Evolutionary conservation across 2,329 filamentous ascomycete genomes (phyloP), one percentile per base, ranked within the genome.

Genomic region (Phaeosphaeriaceae sp.): DNA sequence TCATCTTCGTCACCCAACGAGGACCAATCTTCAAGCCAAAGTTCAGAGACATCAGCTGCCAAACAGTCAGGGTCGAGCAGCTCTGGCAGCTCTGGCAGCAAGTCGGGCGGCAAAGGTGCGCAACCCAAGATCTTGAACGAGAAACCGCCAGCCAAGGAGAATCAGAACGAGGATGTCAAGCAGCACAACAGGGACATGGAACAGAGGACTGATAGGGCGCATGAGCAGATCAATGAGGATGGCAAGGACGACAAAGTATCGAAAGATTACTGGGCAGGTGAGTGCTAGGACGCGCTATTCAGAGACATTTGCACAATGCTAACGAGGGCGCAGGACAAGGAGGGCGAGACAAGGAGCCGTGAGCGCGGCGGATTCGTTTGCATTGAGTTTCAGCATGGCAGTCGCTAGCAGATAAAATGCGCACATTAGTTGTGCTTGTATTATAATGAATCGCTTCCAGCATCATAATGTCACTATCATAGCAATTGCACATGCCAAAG

Each of bases 141-240:
- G 41, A 71, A 63, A 31, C 66, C 74, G 27, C 79, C 80, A 7
- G 53, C 46, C 2, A 64, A 71, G 45, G 64, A 65, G 25, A 64
- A 76, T 13, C 64, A 75, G 56, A 74, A 75, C 31, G 63, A 74
- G 61, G 77, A 79, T 15, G 79, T 82, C 21, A 75, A 71, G 73
- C 51, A 78, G 67, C 80, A 82, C 66, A 82, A 82, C 59, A 53
- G 71, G 62, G 79, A 82, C 63, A 75, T 82, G 73, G 76, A 78
- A 25, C 57, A 76, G 51, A 72, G 79, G 66, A 71, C 76, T 67
- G 79, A 82, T 63, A 76, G 70, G 73, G 70, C 79, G 57, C 61
- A 75, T 63, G 75, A 78, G 61, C 73, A 74, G 72, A 70, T 58
- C 47, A 74, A 76, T 58, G 67, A 76, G 60, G 76, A 80, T 7